Conservation (phyloP, 192 early-diverging fungal species). For the Backusella parvicylindrica region DNA sequence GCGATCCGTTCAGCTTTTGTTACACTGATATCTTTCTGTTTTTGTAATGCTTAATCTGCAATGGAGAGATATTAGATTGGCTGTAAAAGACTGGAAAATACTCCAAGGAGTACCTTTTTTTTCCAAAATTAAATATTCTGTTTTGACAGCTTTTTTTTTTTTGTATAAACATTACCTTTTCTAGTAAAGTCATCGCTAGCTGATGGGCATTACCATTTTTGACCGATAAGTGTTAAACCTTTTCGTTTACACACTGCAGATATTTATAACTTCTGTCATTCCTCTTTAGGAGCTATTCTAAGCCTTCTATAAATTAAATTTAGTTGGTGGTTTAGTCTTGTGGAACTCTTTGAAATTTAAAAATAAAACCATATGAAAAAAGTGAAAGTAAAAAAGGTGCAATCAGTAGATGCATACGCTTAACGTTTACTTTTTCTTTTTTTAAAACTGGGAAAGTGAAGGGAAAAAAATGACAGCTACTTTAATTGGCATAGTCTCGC, state of each 20-base stretch:
- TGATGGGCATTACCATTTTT: not conserved
- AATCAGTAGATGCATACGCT: not conserved
- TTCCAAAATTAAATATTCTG: not conserved
- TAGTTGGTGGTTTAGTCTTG: not conserved
- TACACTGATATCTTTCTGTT: not conserved
- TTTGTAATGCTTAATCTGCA: not conserved
- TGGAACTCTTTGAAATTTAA: not conserved
- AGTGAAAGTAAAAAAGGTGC: not conserved
- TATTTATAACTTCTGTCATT: not conserved
- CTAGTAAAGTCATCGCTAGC: not conserved
- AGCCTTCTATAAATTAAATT: not conserved
- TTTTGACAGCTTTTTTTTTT: not conserved
- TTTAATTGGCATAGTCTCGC: slow-evolving; percentile 3
- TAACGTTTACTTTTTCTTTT: not conserved
- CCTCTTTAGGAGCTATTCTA: slow-evolving; percentile 1
- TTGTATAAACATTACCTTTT: not conserved
- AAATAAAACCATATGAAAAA: not conserved
- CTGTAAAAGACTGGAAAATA: not conserved
- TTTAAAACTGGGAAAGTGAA: not conserved
- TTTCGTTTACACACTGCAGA: not conserved
- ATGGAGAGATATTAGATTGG: not conserved
- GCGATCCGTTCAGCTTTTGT: not conserved
- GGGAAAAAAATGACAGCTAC: slow-evolving; percentile 1
- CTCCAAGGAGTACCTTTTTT: not conserved
- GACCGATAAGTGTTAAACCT: not conserved